phyloP scores from a whole-genome alignment of 2,329 filamentous ascomycete genomes.

The Allantophomopsis cytisporea region DNA sequence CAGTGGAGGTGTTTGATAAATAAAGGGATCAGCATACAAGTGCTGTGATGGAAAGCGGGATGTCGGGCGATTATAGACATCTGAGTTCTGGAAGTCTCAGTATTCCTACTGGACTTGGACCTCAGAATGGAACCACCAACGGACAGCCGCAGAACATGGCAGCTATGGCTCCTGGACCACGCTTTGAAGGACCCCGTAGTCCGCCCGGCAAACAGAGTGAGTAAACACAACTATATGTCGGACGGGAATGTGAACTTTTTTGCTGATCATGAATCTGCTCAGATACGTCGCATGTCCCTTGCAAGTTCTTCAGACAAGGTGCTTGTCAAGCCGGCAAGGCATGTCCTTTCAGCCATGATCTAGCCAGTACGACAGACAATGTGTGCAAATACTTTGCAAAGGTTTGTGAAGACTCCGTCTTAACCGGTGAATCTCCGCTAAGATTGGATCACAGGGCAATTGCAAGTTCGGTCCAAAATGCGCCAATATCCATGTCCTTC shows the following conservation, averaged over 20 bases:
- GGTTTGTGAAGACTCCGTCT: conserved; percentile 35
- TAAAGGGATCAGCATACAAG: too few relatives aligned
- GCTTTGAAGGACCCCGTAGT: conserved; percentile 45
- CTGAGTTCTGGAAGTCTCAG: conserved; percentile 35
- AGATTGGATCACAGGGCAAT: conserved; percentile 54
- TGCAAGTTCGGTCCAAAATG: conserved; percentile 99
- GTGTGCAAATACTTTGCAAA: conserved; percentile 99
- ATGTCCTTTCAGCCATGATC: conserved; percentile 92
- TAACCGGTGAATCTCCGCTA: conserved; percentile 3
- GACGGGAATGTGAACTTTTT: conserved; percentile 1
- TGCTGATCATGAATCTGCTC: conserved; percentile 6
- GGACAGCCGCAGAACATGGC: conserved; percentile 21
- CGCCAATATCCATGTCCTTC: conserved; percentile 89
- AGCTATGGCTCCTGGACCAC: conserved; percentile 23
- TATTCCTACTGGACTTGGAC: conserved; percentile 5
- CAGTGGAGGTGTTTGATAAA: too few relatives aligned
- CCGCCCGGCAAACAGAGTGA: conserved; percentile 39
- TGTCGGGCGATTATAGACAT: conserved; percentile 30
- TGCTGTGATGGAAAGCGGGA: not conserved
- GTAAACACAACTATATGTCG: conserved; percentile 1
- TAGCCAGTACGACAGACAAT: conserved; percentile 71
- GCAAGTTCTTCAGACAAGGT: conserved; percentile 98
- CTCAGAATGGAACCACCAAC: conserved; percentile 4
- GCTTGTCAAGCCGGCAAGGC: conserved; percentile 91
- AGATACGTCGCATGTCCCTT: conserved; percentile 96